phyloP scores from a whole-genome alignment of 805 yeast species.

The Priceomyces haplophilus region DNA sequence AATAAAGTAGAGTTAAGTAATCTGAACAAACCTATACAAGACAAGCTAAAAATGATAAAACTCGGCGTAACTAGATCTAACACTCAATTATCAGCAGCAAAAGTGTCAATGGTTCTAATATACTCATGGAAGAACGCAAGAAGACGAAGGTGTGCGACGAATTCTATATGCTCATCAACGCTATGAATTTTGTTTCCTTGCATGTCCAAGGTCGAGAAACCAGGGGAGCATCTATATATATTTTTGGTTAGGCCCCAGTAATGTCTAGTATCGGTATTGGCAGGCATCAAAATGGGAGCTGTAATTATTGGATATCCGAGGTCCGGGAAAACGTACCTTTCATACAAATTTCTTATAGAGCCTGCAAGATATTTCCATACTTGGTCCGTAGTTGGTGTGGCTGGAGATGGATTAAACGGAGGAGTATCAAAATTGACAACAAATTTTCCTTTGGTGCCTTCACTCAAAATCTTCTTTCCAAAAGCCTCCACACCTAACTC shows the following conservation, averaged over 20 bases:
- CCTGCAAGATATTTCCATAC: conserved; percentile 62
- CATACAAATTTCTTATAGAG: conserved; percentile 57
- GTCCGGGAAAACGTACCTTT: conserved; percentile 46
- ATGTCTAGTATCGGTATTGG: conserved; percentile 60
- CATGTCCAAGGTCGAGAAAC: conserved; percentile 10
- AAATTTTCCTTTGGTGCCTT: conserved; percentile 15
- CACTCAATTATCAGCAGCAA: conserved; percentile 7
- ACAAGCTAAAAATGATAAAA: too few species aligned
- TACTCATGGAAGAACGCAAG: conserved; percentile 43
- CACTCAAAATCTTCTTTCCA: conserved; percentile 14
- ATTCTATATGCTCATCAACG: conserved; percentile 31
- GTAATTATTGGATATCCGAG: conserved; percentile 27
- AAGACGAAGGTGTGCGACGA: conserved; percentile 33
- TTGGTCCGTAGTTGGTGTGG: conserved; percentile 39
- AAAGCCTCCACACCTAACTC: conserved; percentile 23
- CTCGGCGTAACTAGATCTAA: too few species aligned
- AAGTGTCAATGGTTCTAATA: conserved; percentile 37
- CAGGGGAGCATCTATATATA: conserved; percentile 49
- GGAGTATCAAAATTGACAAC: conserved; percentile 9
- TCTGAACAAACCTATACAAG: not conserved
- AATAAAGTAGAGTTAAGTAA: not conserved
- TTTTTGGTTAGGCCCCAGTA: conserved; percentile 56
- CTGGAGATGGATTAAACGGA: conserved; percentile 44
- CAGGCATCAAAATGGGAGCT: conserved; percentile 52
- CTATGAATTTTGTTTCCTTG: conserved; percentile 29